Base-by-base conservation (phyloP, 768 basidiomycete species). In the Tricholoma flavovirens region DNA sequence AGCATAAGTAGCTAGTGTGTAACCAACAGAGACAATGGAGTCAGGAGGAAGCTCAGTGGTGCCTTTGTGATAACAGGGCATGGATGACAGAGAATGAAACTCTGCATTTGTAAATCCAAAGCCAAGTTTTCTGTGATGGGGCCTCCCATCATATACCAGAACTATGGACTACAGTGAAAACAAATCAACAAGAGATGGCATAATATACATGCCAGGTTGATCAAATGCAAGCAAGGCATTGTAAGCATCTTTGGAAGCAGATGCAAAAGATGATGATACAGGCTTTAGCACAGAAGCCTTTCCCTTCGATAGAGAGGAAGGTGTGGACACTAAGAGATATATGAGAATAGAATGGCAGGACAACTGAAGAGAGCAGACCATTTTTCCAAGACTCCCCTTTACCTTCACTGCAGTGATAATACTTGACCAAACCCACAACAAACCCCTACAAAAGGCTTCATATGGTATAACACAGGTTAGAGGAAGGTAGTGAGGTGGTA, bases 121-220 rank as follows among this genome's bases (percentile, higher is more conserved):
- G 29, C 43, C 21, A 1, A 52, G 51, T 33, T 29, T 38, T 14
- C 49, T 36, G 12, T 29, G 17, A 26, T 48, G 29, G 22, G 26
- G 32, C 17, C 51, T 30, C n/a, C 42, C 29, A 46, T 57, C 56
- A 53, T 57, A 57, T n/a, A 57, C 45, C 12, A 24, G 56, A 19
- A 57, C 56, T 57, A 53, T 9, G 53, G 30, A 53, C 17, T 30
- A 26, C 26, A 35, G 17, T 53, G 22, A 24, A 12, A 36, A 54
- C 17, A 33, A 14, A 32, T 32, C 21, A 32, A 22, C 26, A 26
- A 53, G 24, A 29, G 30, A 22, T 14, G 48, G 12, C 8, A 9
- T 22, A 30, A 50, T 21, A 53, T 33, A 45, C 51, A 21, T 51
- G 33, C 49, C 42, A 22, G 43, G 43, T 22, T 45, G 43, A 45